Conservation (phyloP, 495 filamentous ascomycete species). For the Penicillium bovifimosum region DNA sequence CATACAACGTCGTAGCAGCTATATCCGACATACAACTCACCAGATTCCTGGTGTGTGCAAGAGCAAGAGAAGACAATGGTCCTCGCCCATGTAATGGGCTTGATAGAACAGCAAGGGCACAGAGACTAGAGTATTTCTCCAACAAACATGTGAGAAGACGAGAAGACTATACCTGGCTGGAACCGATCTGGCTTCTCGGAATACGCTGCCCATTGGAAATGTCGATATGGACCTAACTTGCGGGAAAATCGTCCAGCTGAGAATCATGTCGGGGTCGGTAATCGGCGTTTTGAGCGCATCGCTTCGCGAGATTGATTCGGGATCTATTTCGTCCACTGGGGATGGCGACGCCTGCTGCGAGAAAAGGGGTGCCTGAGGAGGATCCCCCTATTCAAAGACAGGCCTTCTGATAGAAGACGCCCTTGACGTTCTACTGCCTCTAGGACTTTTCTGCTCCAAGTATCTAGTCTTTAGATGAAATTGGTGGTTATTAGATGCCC, state of each 20-base stretch:
- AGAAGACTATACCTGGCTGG: slow-evolving; percentile 16
- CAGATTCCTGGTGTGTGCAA: too few relatives aligned
- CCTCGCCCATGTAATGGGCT: too few relatives aligned
- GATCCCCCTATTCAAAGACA: slow-evolving; percentile 4
- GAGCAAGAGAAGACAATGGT: too few relatives aligned
- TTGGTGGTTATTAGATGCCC: slow-evolving; percentile 11
- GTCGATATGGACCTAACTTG: slow-evolving; percentile 22
- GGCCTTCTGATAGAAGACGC: slow-evolving; percentile 18
- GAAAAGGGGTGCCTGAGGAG: not conserved
- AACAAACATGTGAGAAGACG: too few relatives aligned
- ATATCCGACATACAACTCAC: too few relatives aligned
- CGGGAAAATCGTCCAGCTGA: slow-evolving; percentile 28
- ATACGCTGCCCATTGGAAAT: slow-evolving; percentile 24
- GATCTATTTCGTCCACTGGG: slow-evolving; percentile 20
- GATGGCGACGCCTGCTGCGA: slow-evolving; percentile 10
- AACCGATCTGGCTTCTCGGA: slow-evolving; percentile 25
- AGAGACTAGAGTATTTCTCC: too few relatives aligned
- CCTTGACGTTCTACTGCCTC: slow-evolving; percentile 27
- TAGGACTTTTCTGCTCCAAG: slow-evolving; percentile 24
- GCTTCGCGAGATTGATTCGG: slow-evolving; percentile 27
- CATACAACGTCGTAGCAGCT: too few relatives aligned
- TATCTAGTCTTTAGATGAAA: slow-evolving; percentile 17
- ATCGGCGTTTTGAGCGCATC: slow-evolving; percentile 28
- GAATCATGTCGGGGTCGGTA: slow-evolving; percentile 31
- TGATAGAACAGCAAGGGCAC: too few relatives aligned